These are phyloP conservation scores for Tilletia setariae DNA, from an alignment of 1,284 basidiomycete species.

Conservation along the genomic window DNA sequence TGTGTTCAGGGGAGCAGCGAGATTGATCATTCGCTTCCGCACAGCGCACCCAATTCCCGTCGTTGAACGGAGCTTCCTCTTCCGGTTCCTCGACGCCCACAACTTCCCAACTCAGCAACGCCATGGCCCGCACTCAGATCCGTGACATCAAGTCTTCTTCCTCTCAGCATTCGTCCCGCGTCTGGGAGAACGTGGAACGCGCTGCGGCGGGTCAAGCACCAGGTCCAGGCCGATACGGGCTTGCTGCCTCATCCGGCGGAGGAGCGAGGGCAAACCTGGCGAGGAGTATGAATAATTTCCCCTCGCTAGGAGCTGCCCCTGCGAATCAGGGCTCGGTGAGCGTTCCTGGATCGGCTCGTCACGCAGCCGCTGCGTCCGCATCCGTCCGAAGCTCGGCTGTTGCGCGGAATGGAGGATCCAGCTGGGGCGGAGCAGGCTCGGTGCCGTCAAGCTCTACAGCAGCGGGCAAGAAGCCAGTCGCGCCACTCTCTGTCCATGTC, in stretches of 20 bases:
- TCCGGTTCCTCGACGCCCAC: neutral
- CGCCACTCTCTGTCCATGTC: slow-evolving; percentile 6
- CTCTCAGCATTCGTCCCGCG: slow-evolving; percentile 64
- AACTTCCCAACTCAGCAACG: neutral
- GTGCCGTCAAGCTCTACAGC: neutral
- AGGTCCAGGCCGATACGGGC: neutral
- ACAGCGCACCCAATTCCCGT: slow-evolving; percentile 68
- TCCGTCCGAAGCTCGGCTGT: neutral
- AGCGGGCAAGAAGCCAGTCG: neutral
- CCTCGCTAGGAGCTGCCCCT: slow-evolving; percentile 24
- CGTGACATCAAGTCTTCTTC: slow-evolving; percentile 73
- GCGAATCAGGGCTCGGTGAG: slow-evolving; percentile 12
- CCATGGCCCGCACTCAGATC: slow-evolving; percentile 66
- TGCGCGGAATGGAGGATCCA: slow-evolving; percentile 17
- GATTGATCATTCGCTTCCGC: neutral
- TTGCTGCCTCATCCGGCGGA: slow-evolving; percentile 3
- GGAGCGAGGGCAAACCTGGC: neutral
- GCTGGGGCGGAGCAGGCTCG: slow-evolving; percentile 6
- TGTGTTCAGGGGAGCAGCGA: neutral
- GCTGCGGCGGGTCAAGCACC: slow-evolving; percentile 62
- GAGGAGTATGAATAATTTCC: slow-evolving; percentile 28
- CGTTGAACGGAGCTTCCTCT: slow-evolving; percentile 59
- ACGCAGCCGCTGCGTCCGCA: slow-evolving; percentile 24
- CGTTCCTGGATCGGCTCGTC: slow-evolving; percentile 41
- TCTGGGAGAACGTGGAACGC: slow-evolving; percentile 82